Conservation (phyloP, 139 green algal genomes). For the Coccomyxa sp. region DNA sequence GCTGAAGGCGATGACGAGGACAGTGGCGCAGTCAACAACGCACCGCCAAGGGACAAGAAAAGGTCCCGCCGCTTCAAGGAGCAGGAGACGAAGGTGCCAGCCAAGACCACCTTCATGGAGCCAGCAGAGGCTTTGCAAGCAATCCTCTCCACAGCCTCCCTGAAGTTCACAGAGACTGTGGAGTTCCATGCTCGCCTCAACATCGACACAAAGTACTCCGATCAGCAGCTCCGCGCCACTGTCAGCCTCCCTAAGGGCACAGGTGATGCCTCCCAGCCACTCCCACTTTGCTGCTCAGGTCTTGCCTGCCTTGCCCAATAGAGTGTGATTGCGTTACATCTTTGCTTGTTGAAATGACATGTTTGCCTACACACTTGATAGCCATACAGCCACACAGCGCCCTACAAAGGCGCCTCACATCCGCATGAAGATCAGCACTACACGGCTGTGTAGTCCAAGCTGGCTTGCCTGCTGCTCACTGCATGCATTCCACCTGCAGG, state of each 20-base stretch:
- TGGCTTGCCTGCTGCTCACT: too few species aligned
- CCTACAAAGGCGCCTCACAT: too few species aligned
- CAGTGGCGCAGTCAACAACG: neutral
- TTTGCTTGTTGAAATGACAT: too few species aligned
- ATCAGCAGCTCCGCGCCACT: slow-evolving; percentile 98
- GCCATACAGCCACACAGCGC: too few species aligned
- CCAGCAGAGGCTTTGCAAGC: slow-evolving; percentile 70
- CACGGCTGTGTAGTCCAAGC: too few species aligned
- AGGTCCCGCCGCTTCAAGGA: slow-evolving; percentile 46
- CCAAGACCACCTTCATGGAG: neutral
- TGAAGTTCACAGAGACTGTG: slow-evolving; percentile 96
- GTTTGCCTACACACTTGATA: too few species aligned
- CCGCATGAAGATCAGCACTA: too few species aligned
- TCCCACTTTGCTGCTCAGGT: too few species aligned
- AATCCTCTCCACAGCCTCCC: slow-evolving; percentile 59
- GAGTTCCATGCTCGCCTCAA: slow-evolving; percentile 91
- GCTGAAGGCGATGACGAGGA: neutral
- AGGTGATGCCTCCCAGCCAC: neutral
- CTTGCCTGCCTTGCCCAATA: too few species aligned
- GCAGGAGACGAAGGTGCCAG: slow-evolving; percentile 27
- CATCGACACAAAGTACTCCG: slow-evolving; percentile 89
- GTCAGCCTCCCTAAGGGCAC: slow-evolving; percentile 85
- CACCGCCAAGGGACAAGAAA: slow-evolving; percentile 22
- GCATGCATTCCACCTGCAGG: too few species aligned
- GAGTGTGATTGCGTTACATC: too few species aligned